A percentile compares a stretch with the other conserved stretches of the same genome.
phyloP scores from a whole-genome alignment of 169 alveolate species.

The Plasmodium relictum region DNA sequence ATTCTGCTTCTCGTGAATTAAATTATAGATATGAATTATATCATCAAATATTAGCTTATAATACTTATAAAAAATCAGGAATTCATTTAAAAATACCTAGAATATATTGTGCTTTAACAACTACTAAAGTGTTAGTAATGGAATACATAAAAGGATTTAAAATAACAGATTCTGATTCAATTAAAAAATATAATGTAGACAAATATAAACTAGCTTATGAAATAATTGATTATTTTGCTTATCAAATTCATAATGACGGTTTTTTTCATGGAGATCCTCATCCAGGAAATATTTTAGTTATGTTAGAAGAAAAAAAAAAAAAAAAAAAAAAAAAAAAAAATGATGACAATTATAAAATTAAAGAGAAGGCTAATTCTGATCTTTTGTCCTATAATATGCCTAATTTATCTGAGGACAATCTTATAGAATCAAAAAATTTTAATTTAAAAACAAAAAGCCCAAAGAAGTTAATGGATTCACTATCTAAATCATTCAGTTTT shows the following conservation, averaged over 20 bases:
- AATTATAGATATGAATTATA: constrained; percentile 89
- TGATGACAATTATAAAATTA: background rate
- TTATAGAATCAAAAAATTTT: constrained; percentile 40
- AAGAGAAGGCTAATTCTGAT: background rate
- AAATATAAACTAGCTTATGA: constrained; percentile 75
- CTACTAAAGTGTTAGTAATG: constrained; percentile 91
- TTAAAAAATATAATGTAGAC: constrained; percentile 81
- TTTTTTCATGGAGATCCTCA: constrained; percentile 95
- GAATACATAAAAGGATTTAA: constrained; percentile 91
- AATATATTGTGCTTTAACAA: constrained; percentile 84
- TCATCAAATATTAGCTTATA: constrained; percentile 86
- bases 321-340: constrained; percentile 8
- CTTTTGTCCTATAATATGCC: background rate
- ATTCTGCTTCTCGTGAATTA: constrained; percentile 89
- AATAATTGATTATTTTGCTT: constrained; percentile 84
- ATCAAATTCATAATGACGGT: constrained; percentile 86
- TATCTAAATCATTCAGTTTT: constrained; percentile 21
- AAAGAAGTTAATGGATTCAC: background rate
- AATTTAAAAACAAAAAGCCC: constrained; percentile 20
- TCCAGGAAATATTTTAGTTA: constrained; percentile 92
- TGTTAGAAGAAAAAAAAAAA: constrained; percentile 35
- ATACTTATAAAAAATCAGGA: constrained; percentile 84
- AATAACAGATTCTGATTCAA: constrained; percentile 87
- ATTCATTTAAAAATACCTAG: constrained; percentile 88
- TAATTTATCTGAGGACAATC: constrained; percentile 30